Conservation (phyloP, 148 eudicot species). For the Chenopodium quinoa region DNA sequence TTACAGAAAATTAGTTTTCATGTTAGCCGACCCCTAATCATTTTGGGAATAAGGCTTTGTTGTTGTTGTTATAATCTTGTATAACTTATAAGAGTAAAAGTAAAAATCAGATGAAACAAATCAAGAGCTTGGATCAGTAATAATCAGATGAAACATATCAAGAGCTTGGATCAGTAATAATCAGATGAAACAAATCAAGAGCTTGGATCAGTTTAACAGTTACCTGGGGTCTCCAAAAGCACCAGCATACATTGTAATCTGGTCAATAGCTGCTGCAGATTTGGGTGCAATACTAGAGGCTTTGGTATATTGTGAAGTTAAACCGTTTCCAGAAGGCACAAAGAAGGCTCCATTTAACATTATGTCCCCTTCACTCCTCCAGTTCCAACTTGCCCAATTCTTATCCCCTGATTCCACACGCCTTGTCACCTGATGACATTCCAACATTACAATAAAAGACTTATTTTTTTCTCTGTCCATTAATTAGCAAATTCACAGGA, state of each 20-base stretch:
- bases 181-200: neutral
- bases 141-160: neutral
- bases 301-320: slow-evolving; percentile 52
- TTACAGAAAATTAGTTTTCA: too few relatives aligned
- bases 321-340: slow-evolving; percentile 56
- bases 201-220: neutral
- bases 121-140: neutral
- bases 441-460: neutral
- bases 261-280: slow-evolving; percentile 52
- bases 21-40: too few relatives aligned
- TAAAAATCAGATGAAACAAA: neutral
- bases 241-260: slow-evolving; percentile 67
- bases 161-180: neutral
- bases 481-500: neutral
- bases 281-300: slow-evolving; percentile 68
- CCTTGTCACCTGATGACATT: slow-evolving; percentile 49
- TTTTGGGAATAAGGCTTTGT: too few relatives aligned
- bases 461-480: neutral
- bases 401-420: slow-evolving; percentile 55
- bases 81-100: neutral
- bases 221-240: slow-evolving; percentile 69
- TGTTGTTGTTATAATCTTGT: neutral
- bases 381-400: slow-evolving; percentile 58
- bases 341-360: slow-evolving; percentile 67
- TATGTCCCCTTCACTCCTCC: slow-evolving; percentile 61